A percentile compares a stretch with the other conserved stretches of the same genome.
These are phyloP conservation scores for Albugo candida DNA, from an alignment of 352 stramenopile genomes.

Conservation along the genomic window DNA sequence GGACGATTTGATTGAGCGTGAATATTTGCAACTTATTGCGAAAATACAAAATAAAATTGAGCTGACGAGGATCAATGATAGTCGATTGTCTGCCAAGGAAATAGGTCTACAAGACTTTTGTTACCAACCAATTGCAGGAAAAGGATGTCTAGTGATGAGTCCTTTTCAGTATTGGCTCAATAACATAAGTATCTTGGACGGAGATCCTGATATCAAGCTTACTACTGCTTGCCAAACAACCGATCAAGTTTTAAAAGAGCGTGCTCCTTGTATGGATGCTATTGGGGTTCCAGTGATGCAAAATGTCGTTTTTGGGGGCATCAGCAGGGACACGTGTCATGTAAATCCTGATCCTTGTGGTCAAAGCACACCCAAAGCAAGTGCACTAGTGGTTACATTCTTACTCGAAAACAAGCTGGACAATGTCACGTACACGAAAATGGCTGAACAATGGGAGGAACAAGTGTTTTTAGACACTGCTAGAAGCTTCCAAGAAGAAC, in stretches of 20 bases:
- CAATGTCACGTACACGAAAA: slow-evolving; percentile 53
- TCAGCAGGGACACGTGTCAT: slow-evolving; percentile 39
- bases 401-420: slow-evolving; percentile 57
- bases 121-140: slow-evolving; percentile 54
- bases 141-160: slow-evolving; percentile 65
- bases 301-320: slow-evolving; percentile 72
- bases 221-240: slow-evolving; percentile 75
- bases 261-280: slow-evolving; percentile 70
- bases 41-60: slow-evolving; percentile 44
- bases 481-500: neutral
- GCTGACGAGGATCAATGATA: slow-evolving; percentile 9
- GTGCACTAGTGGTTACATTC: slow-evolving; percentile 75
- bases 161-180: slow-evolving; percentile 62
- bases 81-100: slow-evolving; percentile 12
- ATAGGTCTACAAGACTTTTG: slow-evolving; percentile 50
- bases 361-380: slow-evolving; percentile 43
- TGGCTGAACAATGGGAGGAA: slow-evolving; percentile 62
- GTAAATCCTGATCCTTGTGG: slow-evolving; percentile 71
- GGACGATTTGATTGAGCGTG: slow-evolving; percentile 35
- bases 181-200: slow-evolving; percentile 29
- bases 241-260: slow-evolving; percentile 23
- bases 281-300: slow-evolving; percentile 80
- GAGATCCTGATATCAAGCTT: slow-evolving; percentile 69
- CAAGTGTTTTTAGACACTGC: slow-evolving; percentile 44
- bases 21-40: slow-evolving; percentile 33